These are phyloP conservation scores for Emericellopsis atlantica DNA, from an alignment of 2,329 filamentous ascomycete species.

Conservation along the genomic window DNA sequence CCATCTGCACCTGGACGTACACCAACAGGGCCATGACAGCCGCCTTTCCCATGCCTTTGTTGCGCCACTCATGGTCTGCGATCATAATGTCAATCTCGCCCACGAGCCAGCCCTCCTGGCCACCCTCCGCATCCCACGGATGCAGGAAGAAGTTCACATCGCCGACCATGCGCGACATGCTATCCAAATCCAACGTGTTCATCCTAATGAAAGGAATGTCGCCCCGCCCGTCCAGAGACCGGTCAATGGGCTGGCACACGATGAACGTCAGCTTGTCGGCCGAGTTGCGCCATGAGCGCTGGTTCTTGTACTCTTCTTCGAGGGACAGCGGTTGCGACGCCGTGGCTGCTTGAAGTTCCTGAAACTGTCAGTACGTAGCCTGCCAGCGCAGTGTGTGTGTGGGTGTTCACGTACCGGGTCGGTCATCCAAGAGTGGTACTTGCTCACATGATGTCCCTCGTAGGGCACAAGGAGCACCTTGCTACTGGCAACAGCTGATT, in stretches of 20 bases:
- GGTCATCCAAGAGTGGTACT: constrained; percentile 89
- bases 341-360: constrained; percentile 71
- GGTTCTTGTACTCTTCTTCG: constrained; percentile 80
- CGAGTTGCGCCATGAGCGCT: constrained; percentile 72
- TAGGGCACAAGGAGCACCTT: constrained; percentile 73
- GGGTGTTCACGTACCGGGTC: constrained; percentile 39
- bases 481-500: constrained; percentile 52
- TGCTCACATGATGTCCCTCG: constrained; percentile 64
- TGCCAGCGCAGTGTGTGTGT: too few relatives aligned
- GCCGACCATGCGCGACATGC: constrained; percentile 48
- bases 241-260: constrained; percentile 42
- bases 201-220: constrained; percentile 1
- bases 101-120: constrained; percentile 19
- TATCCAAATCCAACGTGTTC: constrained; percentile 34
- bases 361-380: not conserved
- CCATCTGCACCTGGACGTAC: constrained; percentile 48
- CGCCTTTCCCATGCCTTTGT: constrained; percentile 51
- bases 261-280: constrained; percentile 90
- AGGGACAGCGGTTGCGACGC: constrained; percentile 77
- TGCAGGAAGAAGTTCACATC: constrained; percentile 76
- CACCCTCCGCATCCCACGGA: constrained; percentile 36
- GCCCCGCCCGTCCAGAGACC: not conserved
- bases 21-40: constrained; percentile 55
- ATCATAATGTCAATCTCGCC: constrained; percentile 88
- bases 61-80: constrained; percentile 42